Percentiles rank a stretch among this genome's conserved stretches.
phyloP scores from a whole-genome alignment of 73 alveolate species.

The Durusdinium trenchii region DNA sequence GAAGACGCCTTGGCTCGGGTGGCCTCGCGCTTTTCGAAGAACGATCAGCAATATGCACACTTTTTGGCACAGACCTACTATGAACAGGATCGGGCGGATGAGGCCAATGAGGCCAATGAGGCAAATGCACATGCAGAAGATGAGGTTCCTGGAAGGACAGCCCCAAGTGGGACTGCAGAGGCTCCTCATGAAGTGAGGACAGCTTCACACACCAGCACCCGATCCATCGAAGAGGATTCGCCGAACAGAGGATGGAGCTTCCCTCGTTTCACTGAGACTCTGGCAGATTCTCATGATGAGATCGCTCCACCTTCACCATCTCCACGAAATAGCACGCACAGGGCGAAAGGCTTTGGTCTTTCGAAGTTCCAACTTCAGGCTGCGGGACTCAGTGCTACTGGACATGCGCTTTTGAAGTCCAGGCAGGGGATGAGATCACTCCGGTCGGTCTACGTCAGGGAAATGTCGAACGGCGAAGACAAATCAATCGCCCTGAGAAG shows the following conservation, averaged over 20 bases:
- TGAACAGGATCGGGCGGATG: slow-evolving; percentile 79
- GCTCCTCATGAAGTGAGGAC: background rate
- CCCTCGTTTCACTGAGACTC: background rate
- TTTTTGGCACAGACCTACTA: slow-evolving; percentile 64
- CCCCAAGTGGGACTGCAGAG: too few relatives aligned
- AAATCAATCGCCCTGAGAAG: background rate
- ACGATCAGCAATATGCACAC: slow-evolving; percentile 82
- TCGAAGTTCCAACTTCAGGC: slow-evolving; percentile 72
- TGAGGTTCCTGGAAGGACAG: background rate
- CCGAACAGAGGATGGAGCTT: background rate
- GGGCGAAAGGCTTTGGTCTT: slow-evolving; percentile 72
- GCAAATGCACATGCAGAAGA: background rate
- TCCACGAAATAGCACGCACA: background rate
- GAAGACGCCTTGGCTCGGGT: slow-evolving; percentile 68
- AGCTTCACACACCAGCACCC: background rate
- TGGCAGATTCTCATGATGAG: background rate
- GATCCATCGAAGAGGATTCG: background rate
- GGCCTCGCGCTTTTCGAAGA: slow-evolving; percentile 60
- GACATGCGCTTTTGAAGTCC: background rate
- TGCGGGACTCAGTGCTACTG: slow-evolving; percentile 59
- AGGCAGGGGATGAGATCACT: background rate
- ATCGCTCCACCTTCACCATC: slow-evolving; percentile 19
- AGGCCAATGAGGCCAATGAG: background rate
- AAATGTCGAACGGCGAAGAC: background rate
- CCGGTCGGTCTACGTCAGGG: background rate